phyloP scores from a whole-genome alignment of 2,329 filamentous ascomycete genomes.

The Aureobasidium sp. region DNA sequence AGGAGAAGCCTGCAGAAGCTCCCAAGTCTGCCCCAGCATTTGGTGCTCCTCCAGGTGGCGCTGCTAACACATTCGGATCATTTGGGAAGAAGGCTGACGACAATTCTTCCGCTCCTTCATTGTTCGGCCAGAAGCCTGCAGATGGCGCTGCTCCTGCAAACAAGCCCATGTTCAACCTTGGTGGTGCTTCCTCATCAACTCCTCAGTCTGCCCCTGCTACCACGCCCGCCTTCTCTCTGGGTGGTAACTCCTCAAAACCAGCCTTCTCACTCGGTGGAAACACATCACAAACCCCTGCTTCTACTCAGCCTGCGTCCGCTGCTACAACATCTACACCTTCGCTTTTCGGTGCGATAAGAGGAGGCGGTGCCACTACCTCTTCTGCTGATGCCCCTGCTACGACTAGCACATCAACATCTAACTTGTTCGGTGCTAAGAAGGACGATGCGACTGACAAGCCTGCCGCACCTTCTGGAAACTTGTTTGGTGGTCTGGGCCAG shows the following conservation, averaged over 20 bases:
- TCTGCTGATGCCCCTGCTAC: constrained; percentile 4
- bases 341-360: constrained; percentile 5
- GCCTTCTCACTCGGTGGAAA: constrained; percentile 18
- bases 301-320: neutral
- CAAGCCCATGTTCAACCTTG: constrained; percentile 6
- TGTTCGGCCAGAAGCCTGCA: constrained; percentile 15
- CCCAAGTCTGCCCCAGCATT: constrained; percentile 14
- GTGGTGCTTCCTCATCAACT: constrained; percentile 3
- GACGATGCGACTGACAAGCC: constrained; percentile 2
- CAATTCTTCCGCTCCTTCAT: neutral
- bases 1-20: constrained; percentile 15
- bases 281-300: constrained; percentile 4
- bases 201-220: neutral
- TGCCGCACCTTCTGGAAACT: neutral
- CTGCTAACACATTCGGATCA: neutral
- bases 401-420: constrained; percentile 20
- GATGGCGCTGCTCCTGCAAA: neutral
- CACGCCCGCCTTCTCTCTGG: neutral
- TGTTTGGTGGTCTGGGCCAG: neutral
- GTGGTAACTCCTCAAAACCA: constrained; percentile 24
- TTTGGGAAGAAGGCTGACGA: constrained; percentile 3
- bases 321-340: constrained; percentile 13
- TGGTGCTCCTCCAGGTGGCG: neutral
- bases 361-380: neutral
- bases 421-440: constrained; percentile 23